Conservation (phyloP, 2,329 filamentous ascomycete genomes). For the Passalora sequoiae region DNA sequence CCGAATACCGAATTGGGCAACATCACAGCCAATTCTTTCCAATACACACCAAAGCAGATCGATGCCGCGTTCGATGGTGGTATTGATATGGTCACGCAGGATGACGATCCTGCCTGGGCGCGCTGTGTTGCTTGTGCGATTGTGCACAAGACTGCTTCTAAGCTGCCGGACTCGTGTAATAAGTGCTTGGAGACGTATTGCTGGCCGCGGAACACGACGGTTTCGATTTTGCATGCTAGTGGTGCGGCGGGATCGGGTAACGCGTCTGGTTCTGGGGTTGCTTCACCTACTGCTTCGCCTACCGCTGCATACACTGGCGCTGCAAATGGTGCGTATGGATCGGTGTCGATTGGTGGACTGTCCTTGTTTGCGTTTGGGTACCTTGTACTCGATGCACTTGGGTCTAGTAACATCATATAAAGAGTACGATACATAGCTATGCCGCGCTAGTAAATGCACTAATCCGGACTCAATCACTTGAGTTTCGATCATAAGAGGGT, state of each 20-base stretch:
- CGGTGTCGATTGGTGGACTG: too few species aligned
- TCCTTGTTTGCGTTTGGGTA: too few species aligned
- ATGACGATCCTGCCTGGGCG: conserved; percentile 6
- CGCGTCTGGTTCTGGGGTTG: background rate
- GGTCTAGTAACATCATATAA: too few species aligned
- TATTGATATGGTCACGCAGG: conserved; percentile 9
- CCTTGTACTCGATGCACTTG: too few species aligned
- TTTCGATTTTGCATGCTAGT: too few species aligned
- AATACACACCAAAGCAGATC: background rate
- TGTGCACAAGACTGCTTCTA: conserved; percentile 10
- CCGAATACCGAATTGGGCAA: conserved; percentile 10
- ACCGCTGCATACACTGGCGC: background rate
- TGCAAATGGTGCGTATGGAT: background rate
- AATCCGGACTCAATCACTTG: too few species aligned
- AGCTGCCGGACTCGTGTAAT: conserved; percentile 9
- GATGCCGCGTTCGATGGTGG: background rate
- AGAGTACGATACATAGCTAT: too few species aligned
- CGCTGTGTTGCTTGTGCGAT: conserved; percentile 14
- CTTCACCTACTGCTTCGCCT: too few species aligned
- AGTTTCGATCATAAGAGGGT: too few species aligned
- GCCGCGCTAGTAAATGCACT: too few species aligned
- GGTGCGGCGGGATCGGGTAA: background rate
- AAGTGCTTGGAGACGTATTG: conserved; percentile 14
- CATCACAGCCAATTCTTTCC: background rate
- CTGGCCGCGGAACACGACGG: conserved; percentile 7